These are phyloP conservation scores for Rhizopogon vulgaris DNA, from an alignment of 768 basidiomycete species.

Conservation along the genomic window DNA sequence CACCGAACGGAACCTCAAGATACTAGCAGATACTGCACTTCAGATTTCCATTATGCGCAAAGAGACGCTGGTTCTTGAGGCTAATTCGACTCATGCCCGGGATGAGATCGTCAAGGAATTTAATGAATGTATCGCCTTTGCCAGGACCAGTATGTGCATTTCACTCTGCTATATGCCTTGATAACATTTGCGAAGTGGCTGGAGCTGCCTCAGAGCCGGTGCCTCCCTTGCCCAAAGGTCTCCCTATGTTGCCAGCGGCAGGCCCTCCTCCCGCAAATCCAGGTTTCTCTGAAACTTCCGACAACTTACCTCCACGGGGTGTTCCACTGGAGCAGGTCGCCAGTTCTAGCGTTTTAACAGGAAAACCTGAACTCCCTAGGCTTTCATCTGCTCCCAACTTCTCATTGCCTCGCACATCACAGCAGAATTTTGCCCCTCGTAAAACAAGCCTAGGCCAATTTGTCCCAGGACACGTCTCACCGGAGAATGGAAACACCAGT, in stretches of 20 bases:
- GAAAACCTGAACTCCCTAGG: neutral
- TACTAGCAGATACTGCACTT: constrained; percentile 55
- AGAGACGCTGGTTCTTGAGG: constrained; percentile 69
- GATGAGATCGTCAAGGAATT: constrained; percentile 66
- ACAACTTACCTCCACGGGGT: neutral
- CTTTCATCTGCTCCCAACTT: constrained; percentile 3
- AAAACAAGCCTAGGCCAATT: neutral
- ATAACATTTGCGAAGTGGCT: constrained; percentile 35
- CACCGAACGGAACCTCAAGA: constrained; percentile 8
- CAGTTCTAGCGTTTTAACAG: neutral
- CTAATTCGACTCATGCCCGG: constrained; percentile 50
- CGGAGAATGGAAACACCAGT: constrained; percentile 2
- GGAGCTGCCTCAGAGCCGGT: constrained; percentile 57
- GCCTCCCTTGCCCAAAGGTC: constrained; percentile 54
- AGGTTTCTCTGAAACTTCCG: neutral
- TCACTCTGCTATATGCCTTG: neutral
- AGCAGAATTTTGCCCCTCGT: constrained; percentile 4
- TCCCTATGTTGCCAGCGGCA: constrained; percentile 20
- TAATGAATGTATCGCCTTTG: constrained; percentile 80
- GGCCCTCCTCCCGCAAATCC: neutral
- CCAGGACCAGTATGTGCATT: constrained; percentile 55
- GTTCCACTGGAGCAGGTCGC: neutral
- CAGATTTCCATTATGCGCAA: constrained; percentile 83
- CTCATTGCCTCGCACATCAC: constrained; percentile 2
- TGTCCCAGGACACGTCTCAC: constrained; percentile 5